phyloP scores from a whole-genome alignment of 345 rosid genomes.

The Eucalyptus microcorys region DNA sequence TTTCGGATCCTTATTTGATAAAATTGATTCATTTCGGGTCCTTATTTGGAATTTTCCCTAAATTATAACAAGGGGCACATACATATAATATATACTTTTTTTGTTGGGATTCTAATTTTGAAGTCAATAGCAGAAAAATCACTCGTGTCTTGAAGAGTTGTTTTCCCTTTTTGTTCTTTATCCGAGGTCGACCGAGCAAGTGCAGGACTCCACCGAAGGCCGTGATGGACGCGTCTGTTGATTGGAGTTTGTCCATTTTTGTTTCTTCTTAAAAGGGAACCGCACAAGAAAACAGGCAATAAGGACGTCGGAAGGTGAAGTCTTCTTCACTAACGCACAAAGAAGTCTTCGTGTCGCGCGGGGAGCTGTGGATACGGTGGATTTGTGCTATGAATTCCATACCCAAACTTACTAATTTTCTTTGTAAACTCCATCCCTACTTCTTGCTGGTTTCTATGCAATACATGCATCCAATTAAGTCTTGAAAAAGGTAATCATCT shows the following conservation, averaged over 20 bases:
- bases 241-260: not conserved
- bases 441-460: not conserved
- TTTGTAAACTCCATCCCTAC: not conserved
- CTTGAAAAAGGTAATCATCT: not conserved
- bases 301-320: not conserved
- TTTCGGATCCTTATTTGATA: too few relatives aligned
- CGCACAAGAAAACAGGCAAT: not conserved
- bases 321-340: not conserved
- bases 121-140: too few relatives aligned
- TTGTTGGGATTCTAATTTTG: not conserved
- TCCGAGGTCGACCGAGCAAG: not conserved
- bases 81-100: not conserved
- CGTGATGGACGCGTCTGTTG: not conserved
- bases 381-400: not conserved
- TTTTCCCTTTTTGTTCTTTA: not conserved
- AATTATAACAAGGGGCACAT: not conserved
- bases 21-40: too few relatives aligned
- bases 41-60: too few relatives aligned
- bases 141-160: too few relatives aligned
- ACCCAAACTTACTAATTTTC: not conserved
- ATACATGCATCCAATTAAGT: not conserved
- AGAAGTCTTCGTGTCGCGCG: not conserved
- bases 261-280: not conserved
- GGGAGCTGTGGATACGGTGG: not conserved
- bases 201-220: not conserved